Evolutionary conservation across 2,329 filamentous ascomycete genomes (phyloP), one percentile per base, ranked within the genome.

Genomic region (Stemphylium vesicarium): DNA sequence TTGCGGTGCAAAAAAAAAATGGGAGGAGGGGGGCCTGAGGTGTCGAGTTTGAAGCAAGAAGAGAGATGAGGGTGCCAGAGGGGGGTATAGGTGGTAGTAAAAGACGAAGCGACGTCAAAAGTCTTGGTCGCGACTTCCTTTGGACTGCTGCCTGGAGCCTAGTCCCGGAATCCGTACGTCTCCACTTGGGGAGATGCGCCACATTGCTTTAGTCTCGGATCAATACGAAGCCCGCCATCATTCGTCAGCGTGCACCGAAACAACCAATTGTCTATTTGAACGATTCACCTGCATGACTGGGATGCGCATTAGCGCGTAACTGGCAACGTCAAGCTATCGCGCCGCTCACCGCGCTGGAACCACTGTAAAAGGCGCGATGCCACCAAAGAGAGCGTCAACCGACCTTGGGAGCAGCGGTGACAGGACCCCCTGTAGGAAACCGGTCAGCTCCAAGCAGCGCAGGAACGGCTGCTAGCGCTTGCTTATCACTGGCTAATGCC

Each of bases 1-100:
- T 32, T 48, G 45, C 50, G 41, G 55, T 57, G 53, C 47, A 62
- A 64, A 62, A 59, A 61, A 53, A 59, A 42, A n/a, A n/a, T n/a
- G n/a, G 15, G 56, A 44, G 53, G 57, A 46, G 63, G 54, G 60
- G 63, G 57, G 70, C 71, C 70, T 73, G 52, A 71, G 64, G 62
- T 69, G 31, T 60, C 56, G 59, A 50, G 44, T 52, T 60, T 57
- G 50, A 52, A 53, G 43, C 40, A 47, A 57, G 47, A 53, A 57
- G 52, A 58, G 55, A 56, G 51, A 56, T 31, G 50, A 59, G 61
- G 56, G 56, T 57, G 60, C 33, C 56, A 61, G 57, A 53, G 52
- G 60, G 54, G 60, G 61, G 53, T 48, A 56, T 59, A 58, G 53
- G 54, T 61, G 57, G 62, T 57, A 60, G 53, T 58, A 58, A 57